Evolutionary conservation across 164 flowering plant species (phyloP), one percentile per base, ranked within the genome.

Genomic region (Chimonanthus salicifolius): DNA sequence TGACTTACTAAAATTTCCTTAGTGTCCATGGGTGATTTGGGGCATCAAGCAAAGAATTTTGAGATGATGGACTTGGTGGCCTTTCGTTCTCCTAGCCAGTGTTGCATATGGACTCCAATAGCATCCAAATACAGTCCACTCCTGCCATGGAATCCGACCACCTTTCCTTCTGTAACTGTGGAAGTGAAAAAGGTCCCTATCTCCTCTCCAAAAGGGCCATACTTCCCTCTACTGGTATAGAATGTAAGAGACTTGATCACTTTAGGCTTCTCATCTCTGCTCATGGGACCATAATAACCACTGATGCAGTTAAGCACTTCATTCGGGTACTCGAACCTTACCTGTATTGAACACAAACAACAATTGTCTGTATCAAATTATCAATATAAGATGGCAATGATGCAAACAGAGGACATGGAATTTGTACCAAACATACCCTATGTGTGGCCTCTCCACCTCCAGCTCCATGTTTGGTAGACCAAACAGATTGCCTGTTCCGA

Each of bases 51-150:
- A 71, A 87, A 84, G 8, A 77, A 50, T 71, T 81, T 87, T 72
- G 77, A 74, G 47, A 82, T 47, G 49, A 75, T 64, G 2, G 80
- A 58, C 79, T 72, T 86, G 1, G 51, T 0, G 2, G 78, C 20
- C 48, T 49, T 78, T 21, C 81, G 75, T 58, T 82, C 82, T 11
- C 92, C 94, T 18, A 90, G 73, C 93, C 93, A 91, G 68, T 88
- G 92, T 63, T 91, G 97, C 93, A 88, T 90, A 75, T 93, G 98
- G 7, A 91, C 89, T 72, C 98, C 98, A 71, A 93, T 88, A 43
- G 98, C 97, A 74, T 90, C 89, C 82, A 93, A 76, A 73, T 85
- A 91, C 65, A 70, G 62, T 78, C 93, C 79, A 77, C 92, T 82
- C 80, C 88, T 87, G 20, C 97, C 97, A 83, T 91, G 98, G 77